Conservation (phyloP, 2,329 filamentous ascomycete genomes). For the Falciphora oryzae region DNA sequence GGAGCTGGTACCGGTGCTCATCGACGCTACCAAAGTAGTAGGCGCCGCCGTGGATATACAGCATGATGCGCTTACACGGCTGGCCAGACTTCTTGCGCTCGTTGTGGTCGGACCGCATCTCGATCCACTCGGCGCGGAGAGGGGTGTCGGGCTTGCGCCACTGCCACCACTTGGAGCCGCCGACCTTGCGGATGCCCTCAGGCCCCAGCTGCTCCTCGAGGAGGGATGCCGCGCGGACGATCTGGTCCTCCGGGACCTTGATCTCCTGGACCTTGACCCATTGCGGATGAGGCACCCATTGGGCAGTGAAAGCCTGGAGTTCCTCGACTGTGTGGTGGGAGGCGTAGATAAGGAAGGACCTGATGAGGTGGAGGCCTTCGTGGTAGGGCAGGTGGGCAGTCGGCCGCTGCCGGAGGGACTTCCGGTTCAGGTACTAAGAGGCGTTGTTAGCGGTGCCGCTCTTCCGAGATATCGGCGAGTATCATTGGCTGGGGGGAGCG, state of each 20-base stretch:
- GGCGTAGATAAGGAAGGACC: constrained; percentile 77
- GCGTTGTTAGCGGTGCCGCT: not conserved
- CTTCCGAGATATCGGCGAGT: not conserved
- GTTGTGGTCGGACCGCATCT: constrained; percentile 80
- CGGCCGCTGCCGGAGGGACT: constrained; percentile 68
- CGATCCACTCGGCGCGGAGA: constrained; percentile 87
- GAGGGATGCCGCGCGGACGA: constrained; percentile 59
- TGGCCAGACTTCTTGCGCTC: constrained; percentile 59
- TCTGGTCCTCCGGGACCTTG: constrained; percentile 56
- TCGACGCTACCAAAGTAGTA: constrained; percentile 96
- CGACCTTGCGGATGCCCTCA: constrained; percentile 67
- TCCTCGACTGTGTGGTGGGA: constrained; percentile 91
- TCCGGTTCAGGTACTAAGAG: constrained; percentile 72
- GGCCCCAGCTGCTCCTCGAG: constrained; percentile 71
- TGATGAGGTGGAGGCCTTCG: constrained; percentile 81
- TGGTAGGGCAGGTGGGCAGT: constrained; percentile 92
- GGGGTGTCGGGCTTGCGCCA: constrained; percentile 66
- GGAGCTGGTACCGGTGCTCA: constrained; percentile 97
- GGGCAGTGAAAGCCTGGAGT: constrained; percentile 81
- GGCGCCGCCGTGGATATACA: constrained; percentile 90
- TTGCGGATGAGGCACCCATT: constrained; percentile 83
- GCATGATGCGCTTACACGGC: constrained; percentile 69
- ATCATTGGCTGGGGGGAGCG: not conserved
- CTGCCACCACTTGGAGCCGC: constrained; percentile 83
- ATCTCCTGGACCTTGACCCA: constrained; percentile 79